A percentile compares a stretch with the other conserved stretches of the same genome.
Evolutionary conservation across 1,139 yeast genomes (phyloP).

Genomic region (Candida labiduridarum): DNA sequence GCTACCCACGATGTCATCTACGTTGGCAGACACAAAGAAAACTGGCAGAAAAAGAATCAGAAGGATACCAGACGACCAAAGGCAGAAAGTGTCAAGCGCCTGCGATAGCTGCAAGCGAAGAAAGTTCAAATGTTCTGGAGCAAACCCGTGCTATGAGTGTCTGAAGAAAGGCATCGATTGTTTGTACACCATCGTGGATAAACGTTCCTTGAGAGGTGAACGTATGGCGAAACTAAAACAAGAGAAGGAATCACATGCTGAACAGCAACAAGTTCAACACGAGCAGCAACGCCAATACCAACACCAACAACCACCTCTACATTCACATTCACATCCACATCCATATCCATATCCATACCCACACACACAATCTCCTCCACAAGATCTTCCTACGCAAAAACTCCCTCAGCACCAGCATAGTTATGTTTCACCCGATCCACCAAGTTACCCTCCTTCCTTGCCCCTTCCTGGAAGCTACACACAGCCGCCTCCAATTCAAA

Average conservation of each 20-base stretch:
- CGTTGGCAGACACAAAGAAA: not conserved
- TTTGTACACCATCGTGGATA: constrained; percentile 28
- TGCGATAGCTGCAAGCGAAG: constrained; percentile 43
- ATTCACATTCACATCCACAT: too few species aligned
- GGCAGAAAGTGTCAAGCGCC: constrained; percentile 41
- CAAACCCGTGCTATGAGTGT: constrained; percentile 31
- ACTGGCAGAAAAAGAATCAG: constrained; percentile 18
- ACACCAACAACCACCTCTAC: constrained; percentile 5
- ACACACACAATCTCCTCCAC: not conserved
- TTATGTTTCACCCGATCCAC: constrained; percentile 3
- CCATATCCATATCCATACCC: too few species aligned
- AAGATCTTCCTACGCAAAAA: not conserved
- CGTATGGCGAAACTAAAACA: constrained; percentile 21
- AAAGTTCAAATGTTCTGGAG: constrained; percentile 38
- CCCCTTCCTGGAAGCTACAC: constrained; percentile 1
- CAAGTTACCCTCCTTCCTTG: not conserved
- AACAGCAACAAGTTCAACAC: constrained; percentile 4
- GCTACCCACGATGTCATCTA: not conserved
- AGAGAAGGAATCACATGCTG: constrained; percentile 6
- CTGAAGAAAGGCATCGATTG: constrained; percentile 27
- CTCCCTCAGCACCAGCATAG: not conserved
- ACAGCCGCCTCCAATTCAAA: constrained; percentile 4
- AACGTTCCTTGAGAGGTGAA: constrained; percentile 31
- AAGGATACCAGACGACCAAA: constrained; percentile 23
- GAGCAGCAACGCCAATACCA: too few species aligned